A percentile compares a stretch with the other conserved stretches of the same genome.
Conservation (phyloP, 2,329 filamentous ascomycete species). For the Claviceps monticola region DNA sequence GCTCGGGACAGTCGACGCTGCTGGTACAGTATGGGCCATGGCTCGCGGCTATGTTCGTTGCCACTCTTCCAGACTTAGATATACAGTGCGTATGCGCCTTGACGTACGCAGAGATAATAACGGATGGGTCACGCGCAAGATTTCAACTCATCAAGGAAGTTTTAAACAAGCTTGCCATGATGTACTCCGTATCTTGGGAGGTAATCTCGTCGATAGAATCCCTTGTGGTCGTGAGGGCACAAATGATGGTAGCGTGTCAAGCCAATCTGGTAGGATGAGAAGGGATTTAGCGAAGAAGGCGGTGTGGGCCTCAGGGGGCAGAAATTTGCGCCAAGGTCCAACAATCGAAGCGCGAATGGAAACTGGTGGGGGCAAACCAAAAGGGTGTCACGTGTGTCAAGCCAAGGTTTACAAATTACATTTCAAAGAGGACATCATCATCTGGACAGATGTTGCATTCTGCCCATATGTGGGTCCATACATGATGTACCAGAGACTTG, state of each 20-base stretch:
- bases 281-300: conserved; percentile 11
- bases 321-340: conserved; percentile 2
- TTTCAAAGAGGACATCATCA: no score
- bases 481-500: no score
- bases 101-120: background rate
- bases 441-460: no score
- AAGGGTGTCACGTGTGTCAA: background rate
- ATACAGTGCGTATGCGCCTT: background rate
- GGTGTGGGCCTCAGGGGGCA: conserved; percentile 15
- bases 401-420: no score
- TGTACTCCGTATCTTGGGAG: background rate
- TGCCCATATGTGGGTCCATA: no score
- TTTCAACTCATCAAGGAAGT: background rate
- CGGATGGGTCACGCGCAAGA: background rate
- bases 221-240: background rate
- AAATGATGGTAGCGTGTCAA: no score
- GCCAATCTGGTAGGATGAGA: background rate
- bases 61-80: background rate
- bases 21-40: conserved; percentile 4
- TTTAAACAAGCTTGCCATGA: background rate
- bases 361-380: background rate
- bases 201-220: background rate
- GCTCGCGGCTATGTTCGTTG: background rate
- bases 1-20: background rate
- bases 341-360: background rate